Percentiles rank a stretch among this genome's conserved stretches.
Evolutionary conservation across 2,329 filamentous ascomycete species (phyloP).

Genomic region (Exserohilum turcica): DNA sequence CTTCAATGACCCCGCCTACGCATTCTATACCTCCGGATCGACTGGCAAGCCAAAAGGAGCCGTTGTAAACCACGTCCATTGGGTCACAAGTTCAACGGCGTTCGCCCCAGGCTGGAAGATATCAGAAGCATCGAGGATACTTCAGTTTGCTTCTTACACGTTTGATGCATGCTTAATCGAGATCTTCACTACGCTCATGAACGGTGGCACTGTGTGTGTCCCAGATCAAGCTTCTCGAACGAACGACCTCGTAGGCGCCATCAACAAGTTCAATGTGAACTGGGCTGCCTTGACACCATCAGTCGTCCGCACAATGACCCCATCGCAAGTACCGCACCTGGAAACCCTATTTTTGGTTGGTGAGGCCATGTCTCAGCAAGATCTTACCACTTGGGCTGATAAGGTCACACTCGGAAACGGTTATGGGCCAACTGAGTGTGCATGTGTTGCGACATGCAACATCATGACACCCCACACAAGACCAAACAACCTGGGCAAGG

Average conservation of each 20-base stretch:
- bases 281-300: constrained; percentile 55
- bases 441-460: constrained; percentile 42
- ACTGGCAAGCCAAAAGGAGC: constrained; percentile 65
- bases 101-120: constrained; percentile 49
- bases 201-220: constrained; percentile 56
- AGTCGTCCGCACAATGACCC: constrained; percentile 38
- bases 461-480: constrained; percentile 35
- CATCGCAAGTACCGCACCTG: constrained; percentile 33
- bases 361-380: constrained; percentile 41
- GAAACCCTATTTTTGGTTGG: constrained; percentile 39
- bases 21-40: constrained; percentile 65
- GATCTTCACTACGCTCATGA: constrained; percentile 53
- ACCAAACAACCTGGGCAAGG: constrained; percentile 44
- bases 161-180: constrained; percentile 56
- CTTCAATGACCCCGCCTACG: constrained; percentile 61
- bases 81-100: constrained; percentile 54
- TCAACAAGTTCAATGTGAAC: constrained; percentile 47
- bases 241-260: constrained; percentile 53
- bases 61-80: constrained; percentile 64
- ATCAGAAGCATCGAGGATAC: constrained; percentile 58
- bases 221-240: constrained; percentile 55
- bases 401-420: constrained; percentile 45
- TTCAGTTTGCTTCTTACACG: constrained; percentile 55
- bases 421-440: constrained; percentile 50
- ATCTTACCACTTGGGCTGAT: constrained; percentile 45